phyloP scores from a whole-genome alignment of 2,329 filamentous ascomycete species.

The Emergomyces africanus region DNA sequence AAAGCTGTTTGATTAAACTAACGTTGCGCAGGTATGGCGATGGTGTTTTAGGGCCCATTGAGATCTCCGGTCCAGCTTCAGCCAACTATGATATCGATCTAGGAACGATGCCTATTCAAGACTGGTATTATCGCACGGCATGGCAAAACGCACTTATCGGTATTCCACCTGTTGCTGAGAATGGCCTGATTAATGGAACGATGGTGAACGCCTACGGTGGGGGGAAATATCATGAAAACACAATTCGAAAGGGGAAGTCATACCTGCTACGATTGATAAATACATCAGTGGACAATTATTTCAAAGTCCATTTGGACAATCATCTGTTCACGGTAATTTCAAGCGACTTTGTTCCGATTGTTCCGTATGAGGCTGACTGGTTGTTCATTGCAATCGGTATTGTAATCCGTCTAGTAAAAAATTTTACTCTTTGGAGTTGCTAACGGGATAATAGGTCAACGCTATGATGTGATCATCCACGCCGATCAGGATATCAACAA shows the following conservation, averaged over 20 bases:
- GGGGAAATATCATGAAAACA: not conserved
- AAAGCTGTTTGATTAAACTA: not conserved
- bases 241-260: not conserved
- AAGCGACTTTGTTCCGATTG: constrained; percentile 2
- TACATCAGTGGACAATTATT: constrained; percentile 5
- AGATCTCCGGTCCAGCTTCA: constrained; percentile 48
- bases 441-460: constrained; percentile 18
- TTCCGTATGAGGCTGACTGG: constrained; percentile 4
- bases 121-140: constrained; percentile 48
- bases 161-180: constrained; percentile 1
- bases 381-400: constrained; percentile 8
- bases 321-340: constrained; percentile 6
- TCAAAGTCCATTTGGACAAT: constrained; percentile 7
- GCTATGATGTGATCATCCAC: constrained; percentile 36
- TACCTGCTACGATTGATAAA: constrained; percentile 4
- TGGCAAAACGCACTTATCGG: constrained; percentile 7
- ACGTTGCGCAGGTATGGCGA: constrained; percentile 17
- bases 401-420: not conserved
- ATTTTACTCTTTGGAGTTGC: not conserved
- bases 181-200: constrained; percentile 4
- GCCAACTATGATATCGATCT: constrained; percentile 52
- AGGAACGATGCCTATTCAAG: constrained; percentile 45
- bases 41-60: constrained; percentile 44
- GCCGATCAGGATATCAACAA: constrained; percentile 25
- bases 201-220: constrained; percentile 4